Percentiles rank a stretch among this genome's conserved stretches.
These are phyloP conservation scores for Ilyonectria sp. DNA, from an alignment of 2,329 filamentous ascomycete species.

Conservation along the genomic window DNA sequence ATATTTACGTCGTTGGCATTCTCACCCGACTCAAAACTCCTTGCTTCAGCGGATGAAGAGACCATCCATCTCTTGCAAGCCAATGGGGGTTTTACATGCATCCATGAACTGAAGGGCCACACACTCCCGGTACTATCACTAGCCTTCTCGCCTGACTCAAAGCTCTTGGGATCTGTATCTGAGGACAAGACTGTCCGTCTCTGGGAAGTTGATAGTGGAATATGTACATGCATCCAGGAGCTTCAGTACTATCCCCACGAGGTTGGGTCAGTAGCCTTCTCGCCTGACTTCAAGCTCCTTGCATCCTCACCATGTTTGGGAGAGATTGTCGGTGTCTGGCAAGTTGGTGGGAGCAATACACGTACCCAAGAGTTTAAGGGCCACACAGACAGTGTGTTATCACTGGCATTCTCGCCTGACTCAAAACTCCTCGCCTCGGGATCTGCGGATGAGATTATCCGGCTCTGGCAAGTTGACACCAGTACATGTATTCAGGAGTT, in stretches of 20 bases:
- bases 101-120: background rate
- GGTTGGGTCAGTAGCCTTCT: background rate
- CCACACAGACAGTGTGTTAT: no score
- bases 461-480: no score
- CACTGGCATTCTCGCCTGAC: no score
- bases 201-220: background rate
- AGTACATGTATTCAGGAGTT: no score
- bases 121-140: background rate
- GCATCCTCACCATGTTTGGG: background rate
- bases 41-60: background rate
- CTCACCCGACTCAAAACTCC: slow-evolving; percentile 1
- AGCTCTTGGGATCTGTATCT: background rate
- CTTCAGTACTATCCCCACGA: background rate
- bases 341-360: background rate
- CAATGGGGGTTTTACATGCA: background rate
- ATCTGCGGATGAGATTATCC: no score
- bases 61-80: background rate
- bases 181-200: background rate
- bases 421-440: no score
- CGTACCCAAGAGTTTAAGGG: background rate
- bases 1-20: background rate
- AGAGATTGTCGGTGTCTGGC: background rate
- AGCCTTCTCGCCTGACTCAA: background rate
- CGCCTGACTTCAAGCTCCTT: background rate
- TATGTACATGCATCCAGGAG: background rate